Evolutionary conservation across 495 filamentous ascomycete species (phyloP), one percentile per base, ranked within the genome.

Genomic region (Xylaria sp.): DNA sequence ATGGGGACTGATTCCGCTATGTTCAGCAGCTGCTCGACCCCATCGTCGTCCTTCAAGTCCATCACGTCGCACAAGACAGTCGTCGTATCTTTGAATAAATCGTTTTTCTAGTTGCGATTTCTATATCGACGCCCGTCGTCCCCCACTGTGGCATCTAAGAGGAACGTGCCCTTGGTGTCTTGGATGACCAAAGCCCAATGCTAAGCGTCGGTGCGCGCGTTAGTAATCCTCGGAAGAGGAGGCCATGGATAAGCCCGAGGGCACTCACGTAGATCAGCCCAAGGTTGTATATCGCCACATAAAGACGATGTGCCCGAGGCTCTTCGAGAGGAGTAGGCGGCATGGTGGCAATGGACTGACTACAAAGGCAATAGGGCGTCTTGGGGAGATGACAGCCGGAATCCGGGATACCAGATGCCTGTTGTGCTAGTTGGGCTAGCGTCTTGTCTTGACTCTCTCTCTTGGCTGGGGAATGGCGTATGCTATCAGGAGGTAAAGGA

Each of bases 1-100:
- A n/a, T 37, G 33, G 55, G 55, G 31, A n/a, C 55, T 7, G 55
- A 59, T 59, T 59, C 29, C 8, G 19, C 55, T 33, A 59, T 35
- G 7, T n/a, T 1, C 31, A 37, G 8, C 31, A 59, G 15, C 33
- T 37, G 15, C 5, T 59, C 29, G 14, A 37, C 17, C 37, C 55
- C 55, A 35, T 35, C 8, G 0, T 59, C 29, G 14, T 59, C 55
- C n/a, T 21, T 21, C 31, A 59, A n/a, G 31, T 59, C 33, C 55
- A 59, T 59, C 9, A 37, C 29, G 33, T 59, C 57, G 17, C 57
- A 59, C 11, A 37, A 59, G n/a, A 35, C 17, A 37, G 33, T 59
- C 19, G n/a, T 37, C 3, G 31, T 21, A 0, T 5, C 17, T 21
- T 59, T 12, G 53, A 35, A 33, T 35, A 58, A 8, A 21, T 59